Conservation (phyloP, 495 filamentous ascomycete genomes). For the Penicillium flavigenum region DNA sequence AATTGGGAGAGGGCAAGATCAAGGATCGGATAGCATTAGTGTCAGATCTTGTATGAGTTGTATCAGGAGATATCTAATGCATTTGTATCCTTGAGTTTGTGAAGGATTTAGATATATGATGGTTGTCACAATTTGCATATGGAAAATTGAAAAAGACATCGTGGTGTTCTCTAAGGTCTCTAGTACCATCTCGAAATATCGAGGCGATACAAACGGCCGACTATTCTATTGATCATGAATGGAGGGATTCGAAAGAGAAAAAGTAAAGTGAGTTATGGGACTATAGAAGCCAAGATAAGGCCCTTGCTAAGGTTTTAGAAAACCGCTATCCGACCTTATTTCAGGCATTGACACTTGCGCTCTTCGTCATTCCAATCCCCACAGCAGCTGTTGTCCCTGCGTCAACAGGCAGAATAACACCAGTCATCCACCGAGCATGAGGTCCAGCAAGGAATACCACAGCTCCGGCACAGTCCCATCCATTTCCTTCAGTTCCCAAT, state of each 20-base stretch:
- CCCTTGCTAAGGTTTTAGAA: background rate
- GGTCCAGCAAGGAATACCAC: constrained; percentile 46
- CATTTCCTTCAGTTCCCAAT: constrained; percentile 54
- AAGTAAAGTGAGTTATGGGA: background rate
- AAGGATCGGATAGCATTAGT: constrained; percentile 22
- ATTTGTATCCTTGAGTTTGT: no score
- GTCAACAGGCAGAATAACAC: constrained; percentile 48
- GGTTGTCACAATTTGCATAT: no score
- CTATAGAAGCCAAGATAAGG: background rate
- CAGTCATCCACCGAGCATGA: constrained; percentile 52
- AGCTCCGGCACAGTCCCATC: constrained; percentile 48
- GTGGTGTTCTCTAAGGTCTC: no score
- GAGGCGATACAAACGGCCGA: no score
- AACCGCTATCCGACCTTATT: background rate
- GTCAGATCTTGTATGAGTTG: constrained; percentile 6
- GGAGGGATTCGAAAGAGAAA: background rate
- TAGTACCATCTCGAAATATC: no score
- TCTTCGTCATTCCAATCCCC: constrained; percentile 32
- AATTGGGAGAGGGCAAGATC: constrained; percentile 20
- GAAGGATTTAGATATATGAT: no score
- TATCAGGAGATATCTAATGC: background rate
- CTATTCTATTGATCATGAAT: background rate
- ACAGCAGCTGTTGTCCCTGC: constrained; percentile 45
- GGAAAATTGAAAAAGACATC: no score
- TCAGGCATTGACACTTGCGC: constrained; percentile 26